Conservation (phyloP, 139 green algal species). For the Micractinium sp. region DNA sequence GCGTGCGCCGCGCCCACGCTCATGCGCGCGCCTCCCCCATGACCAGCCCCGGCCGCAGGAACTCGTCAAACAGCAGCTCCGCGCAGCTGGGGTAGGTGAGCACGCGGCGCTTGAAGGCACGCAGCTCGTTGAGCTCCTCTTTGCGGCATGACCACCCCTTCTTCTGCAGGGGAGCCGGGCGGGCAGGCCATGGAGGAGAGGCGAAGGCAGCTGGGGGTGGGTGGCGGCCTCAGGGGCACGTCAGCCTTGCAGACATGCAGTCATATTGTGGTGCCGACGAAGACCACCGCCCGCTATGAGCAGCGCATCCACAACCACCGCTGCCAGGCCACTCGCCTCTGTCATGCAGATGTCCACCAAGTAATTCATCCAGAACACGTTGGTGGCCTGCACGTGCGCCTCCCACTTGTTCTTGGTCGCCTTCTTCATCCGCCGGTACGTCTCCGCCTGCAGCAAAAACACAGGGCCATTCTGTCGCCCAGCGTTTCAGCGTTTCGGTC, state of each 20-base stretch:
- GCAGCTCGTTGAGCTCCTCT: conserved; percentile 51
- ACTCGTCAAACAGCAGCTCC: conserved; percentile 75
- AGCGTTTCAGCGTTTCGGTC: too few relatives aligned
- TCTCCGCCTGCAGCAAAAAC: conserved; percentile 64
- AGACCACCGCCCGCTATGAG: not conserved
- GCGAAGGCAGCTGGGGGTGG: not conserved
- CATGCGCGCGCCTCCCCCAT: not conserved
- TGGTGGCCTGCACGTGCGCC: conserved; percentile 76
- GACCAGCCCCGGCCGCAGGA: conserved; percentile 58
- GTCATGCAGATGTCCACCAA: conserved; percentile 83
- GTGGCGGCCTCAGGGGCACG: not conserved
- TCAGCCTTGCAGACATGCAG: not conserved
- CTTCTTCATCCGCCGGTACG: conserved; percentile 89
- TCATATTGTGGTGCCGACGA: not conserved
- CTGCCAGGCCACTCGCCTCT: not conserved
- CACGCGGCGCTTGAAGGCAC: conserved; percentile 64
- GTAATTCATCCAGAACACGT: conserved; percentile 94
- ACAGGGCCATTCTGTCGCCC: too few relatives aligned
- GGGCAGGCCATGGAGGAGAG: not conserved
- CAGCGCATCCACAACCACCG: not conserved
- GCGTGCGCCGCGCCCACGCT: too few relatives aligned
- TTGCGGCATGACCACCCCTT: conserved; percentile 12
- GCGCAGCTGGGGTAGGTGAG: conserved; percentile 49
- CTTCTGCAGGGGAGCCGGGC: conserved; percentile 20
- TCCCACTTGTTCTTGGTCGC: conserved; percentile 74